Evolutionary conservation across 176 grass and related monocot species (phyloP).

Genomic region (Carex cristatella): DNA sequence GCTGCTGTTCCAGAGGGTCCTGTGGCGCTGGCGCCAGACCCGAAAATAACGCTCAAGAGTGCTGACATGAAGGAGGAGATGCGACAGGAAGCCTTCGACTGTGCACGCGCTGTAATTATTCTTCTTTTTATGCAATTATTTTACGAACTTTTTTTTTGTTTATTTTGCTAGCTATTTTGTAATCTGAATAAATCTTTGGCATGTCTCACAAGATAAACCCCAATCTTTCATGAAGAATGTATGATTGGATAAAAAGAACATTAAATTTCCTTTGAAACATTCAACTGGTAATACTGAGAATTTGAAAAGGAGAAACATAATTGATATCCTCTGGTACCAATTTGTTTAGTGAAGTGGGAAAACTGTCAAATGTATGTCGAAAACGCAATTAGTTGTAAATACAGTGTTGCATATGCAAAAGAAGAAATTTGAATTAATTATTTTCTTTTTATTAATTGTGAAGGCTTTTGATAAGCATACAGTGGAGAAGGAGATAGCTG

Average conservation of each 20-base stretch:
- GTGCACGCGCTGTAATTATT: conserved; percentile 60
- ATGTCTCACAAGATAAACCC: neutral
- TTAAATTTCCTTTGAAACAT: neutral
- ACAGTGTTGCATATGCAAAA: neutral
- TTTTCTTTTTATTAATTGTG: neutral
- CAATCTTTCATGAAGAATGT: neutral
- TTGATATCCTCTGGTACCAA: neutral
- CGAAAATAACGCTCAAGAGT: conserved; percentile 95
- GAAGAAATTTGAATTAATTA: neutral
- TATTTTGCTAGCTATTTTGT: neutral
- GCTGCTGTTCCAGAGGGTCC: conserved; percentile 9
- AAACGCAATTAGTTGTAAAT: neutral
- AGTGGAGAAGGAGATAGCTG: conserved; percentile 97
- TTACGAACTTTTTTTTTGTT: neutral
- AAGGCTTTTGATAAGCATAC: conserved; percentile 83
- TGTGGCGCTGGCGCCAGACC: conserved; percentile 4
- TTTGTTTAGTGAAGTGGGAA: neutral
- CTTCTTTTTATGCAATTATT: neutral
- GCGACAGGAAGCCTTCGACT: conserved; percentile 79
- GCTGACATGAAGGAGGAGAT: conserved; percentile 99
- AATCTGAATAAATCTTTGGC: conserved; percentile 23
- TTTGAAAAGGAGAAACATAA: neutral
- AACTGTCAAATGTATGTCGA: neutral
- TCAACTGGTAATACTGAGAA: neutral
- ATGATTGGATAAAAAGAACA: neutral